Conservation (phyloP, 2,329 filamentous ascomycete genomes). For the Ascochyta pisi region DNA sequence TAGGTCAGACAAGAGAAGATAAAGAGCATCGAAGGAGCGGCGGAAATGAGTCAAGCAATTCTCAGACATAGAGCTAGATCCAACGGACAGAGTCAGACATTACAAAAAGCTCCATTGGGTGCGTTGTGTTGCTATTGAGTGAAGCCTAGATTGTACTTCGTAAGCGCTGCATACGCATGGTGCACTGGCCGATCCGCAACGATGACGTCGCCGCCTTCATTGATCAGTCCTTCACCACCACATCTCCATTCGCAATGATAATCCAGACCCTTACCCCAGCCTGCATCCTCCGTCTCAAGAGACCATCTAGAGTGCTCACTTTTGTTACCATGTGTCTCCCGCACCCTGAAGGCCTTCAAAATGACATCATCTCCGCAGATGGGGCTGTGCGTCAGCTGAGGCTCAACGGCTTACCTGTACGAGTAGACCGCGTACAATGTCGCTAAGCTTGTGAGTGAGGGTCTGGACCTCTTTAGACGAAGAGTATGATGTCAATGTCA, state of each 20-base stretch:
- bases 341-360: background rate
- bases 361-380: conserved; percentile 5
- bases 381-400: conserved; percentile 15
- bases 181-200: background rate
- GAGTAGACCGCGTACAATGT: background rate
- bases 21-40: no score
- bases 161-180: background rate
- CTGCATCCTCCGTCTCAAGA: background rate
- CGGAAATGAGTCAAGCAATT: no score
- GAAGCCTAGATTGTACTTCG: background rate
- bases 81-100: no score
- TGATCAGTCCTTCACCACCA: background rate
- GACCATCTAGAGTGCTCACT: background rate
- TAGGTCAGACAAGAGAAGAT: no score
- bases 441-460: background rate
- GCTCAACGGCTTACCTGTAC: conserved; percentile 7
- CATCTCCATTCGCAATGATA: background rate
- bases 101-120: no score
- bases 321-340: background rate
- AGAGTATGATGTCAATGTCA: conserved; percentile 5
- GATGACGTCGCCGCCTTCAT: background rate
- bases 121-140: no score
- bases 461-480: background rate
- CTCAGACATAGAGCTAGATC: no score
- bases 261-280: background rate